phyloP scores from a whole-genome alignment of 2,329 filamentous ascomycete genomes.

The Alternaria postmessia region DNA sequence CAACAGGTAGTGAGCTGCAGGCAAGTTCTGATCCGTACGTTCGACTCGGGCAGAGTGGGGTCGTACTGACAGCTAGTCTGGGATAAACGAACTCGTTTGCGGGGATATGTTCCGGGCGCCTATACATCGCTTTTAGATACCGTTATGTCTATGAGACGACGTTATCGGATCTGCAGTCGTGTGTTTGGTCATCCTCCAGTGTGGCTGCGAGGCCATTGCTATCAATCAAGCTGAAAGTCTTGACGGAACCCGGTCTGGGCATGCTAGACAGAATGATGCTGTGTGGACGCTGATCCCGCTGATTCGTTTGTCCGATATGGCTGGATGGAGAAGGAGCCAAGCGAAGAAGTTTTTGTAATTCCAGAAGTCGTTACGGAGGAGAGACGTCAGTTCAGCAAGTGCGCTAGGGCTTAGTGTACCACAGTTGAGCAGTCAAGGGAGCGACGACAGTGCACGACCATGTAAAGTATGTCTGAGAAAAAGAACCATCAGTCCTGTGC shows the following conservation, averaged over 20 bases:
- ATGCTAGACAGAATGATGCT: not conserved
- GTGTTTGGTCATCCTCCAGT: not conserved
- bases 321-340: not conserved
- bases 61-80: constrained; percentile 4
- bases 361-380: not conserved
- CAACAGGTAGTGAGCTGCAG: not conserved
- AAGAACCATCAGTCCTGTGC: not conserved
- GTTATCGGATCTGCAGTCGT: not conserved
- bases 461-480: not conserved
- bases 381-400: not conserved
- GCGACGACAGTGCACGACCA: not conserved
- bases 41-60: constrained; percentile 8
- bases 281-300: not conserved
- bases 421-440: not conserved
- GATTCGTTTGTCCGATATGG: not conserved
- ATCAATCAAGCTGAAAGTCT: not conserved
- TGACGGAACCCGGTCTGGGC: not conserved
- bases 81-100: constrained; percentile 4
- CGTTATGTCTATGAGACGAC: not conserved
- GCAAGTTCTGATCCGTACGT: not conserved
- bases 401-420: constrained; percentile 11
- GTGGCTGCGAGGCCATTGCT: not conserved
- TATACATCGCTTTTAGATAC: constrained; percentile 4
- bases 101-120: constrained; percentile 12
- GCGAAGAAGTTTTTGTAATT: not conserved